Conservation (phyloP, 1,284 basidiomycete species). For the Leccinum pachyderme region DNA sequence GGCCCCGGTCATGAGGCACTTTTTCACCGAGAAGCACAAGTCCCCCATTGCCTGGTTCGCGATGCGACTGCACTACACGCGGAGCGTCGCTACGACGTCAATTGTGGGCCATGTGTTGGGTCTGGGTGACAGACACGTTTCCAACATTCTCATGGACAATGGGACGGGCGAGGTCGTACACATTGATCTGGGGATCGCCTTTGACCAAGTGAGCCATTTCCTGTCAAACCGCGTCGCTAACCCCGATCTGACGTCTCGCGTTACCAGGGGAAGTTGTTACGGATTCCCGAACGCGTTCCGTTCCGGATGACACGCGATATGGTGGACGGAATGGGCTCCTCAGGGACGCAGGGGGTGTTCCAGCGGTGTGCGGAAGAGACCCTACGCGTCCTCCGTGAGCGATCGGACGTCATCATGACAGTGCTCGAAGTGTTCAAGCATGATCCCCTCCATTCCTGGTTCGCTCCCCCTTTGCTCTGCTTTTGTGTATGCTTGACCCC, state of each 20-base stretch:
- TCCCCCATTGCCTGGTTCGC: conserved; percentile 89
- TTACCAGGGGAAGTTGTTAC: conserved; percentile 74
- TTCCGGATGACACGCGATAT: conserved; percentile 95
- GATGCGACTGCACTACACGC: conserved; percentile 88
- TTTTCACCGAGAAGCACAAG: conserved; percentile 88
- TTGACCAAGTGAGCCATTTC: conserved; percentile 73
- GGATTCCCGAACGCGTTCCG: conserved; percentile 86
- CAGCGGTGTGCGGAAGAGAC: conserved; percentile 95
- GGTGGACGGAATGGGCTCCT: conserved; percentile 90
- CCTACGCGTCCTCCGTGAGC: conserved; percentile 82
- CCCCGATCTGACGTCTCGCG: not conserved
- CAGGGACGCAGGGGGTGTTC: conserved; percentile 93
- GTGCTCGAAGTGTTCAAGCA: conserved; percentile 97
- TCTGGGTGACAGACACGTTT: conserved; percentile 89
- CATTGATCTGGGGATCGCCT: conserved; percentile 96
- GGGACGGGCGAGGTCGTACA: conserved; percentile 85
- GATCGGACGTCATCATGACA: conserved; percentile 87
- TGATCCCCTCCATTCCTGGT: conserved; percentile 95
- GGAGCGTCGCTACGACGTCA: conserved; percentile 90
- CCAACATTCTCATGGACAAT: conserved; percentile 91
- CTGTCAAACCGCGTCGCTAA: not conserved
- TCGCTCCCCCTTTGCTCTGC: conserved; percentile 16
- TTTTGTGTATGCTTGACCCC: not conserved
- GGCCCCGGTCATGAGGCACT: conserved; percentile 90
- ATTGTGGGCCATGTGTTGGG: conserved; percentile 94